Base-by-base conservation (phyloP, 1,284 basidiomycete species). In the Tilletia setariae region DNA sequence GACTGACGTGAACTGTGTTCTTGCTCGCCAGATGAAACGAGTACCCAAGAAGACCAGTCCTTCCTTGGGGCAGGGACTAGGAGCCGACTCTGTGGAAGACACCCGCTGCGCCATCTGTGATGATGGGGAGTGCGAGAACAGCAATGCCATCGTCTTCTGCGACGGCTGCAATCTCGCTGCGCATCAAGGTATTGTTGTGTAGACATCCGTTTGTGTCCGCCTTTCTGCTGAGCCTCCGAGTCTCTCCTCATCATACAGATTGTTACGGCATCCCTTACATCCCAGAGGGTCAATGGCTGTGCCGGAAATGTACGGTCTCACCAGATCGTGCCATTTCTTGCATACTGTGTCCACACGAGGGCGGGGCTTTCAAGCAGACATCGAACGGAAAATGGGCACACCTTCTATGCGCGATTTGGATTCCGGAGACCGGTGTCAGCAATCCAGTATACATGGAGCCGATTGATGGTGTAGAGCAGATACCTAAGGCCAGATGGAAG, bases 241-340 rank as follows among this genome's bases (percentile, higher is more conserved):
- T 11, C 11, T 40, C 35, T 11, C 35, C 11, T 77, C 30, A 15
- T 67, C 40, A 25, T 42, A 11, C 75, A 94, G 95, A 98, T 83
- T 99, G 96, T 81, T 99, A 99, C 82, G 96, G 96, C 42, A 93
- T 99, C 3, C 96, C 96, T 1, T 99, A 98, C 81, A 98, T 99
- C 71, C 96, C 96, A 0, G 96, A 99, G 84, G 96, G 96, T 0
- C 95, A 99, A 84, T 99, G 96, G 96, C 88, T 98, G 40, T 98
- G 96, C 83, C 86, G 96, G 66, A 98, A 98, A 83, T 99, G 96
- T 82, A 98, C 94, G 0, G 94, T 98, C 21, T 96, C 93, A 1
- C 96, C 96, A 0, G 95, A 97, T 83, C 91, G 90, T 72, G 93
- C 94, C 9, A 94, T 98, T 56, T 90, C 90, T 3, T 98, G 95